phyloP scores from a whole-genome alignment of 257 asterid genomes.

The Paulownia fortunei region DNA sequence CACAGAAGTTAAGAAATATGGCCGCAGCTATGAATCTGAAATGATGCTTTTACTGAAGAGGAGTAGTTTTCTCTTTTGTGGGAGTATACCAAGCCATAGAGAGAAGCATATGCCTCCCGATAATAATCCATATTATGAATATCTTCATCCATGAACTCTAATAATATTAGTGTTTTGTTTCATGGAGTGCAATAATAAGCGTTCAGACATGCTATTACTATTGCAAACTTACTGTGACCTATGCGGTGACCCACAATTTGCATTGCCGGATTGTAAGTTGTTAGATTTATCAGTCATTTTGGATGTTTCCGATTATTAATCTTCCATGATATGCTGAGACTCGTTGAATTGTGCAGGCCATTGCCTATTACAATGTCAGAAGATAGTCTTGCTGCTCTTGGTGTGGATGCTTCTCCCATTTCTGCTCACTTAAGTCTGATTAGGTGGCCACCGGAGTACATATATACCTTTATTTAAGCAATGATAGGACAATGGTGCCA shows the following conservation, averaged over 20 bases:
- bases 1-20: conserved; percentile 90
- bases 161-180: conserved; percentile 34
- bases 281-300: not conserved
- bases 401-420: conserved; percentile 36
- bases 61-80: conserved; percentile 19
- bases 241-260: conserved; percentile 32
- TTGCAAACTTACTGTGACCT: conserved; percentile 26
- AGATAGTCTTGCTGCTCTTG: conserved; percentile 22
- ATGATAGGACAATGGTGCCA: conserved; percentile 1
- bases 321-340: not conserved
- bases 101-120: conserved; percentile 31
- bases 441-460: conserved; percentile 29
- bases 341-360: conserved; percentile 40
- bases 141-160: conserved; percentile 40
- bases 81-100: conserved; percentile 21
- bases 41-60: conserved; percentile 40
- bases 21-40: conserved; percentile 96
- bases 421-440: not conserved
- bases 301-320: not conserved
- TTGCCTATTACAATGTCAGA: conserved; percentile 16
- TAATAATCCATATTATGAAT: conserved; percentile 33
- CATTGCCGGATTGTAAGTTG: conserved; percentile 42
- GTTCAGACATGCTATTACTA: conserved; percentile 32
- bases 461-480: conserved; percentile 31
- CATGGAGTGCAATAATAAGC: conserved; percentile 42